phyloP scores from a whole-genome alignment of 495 filamentous ascomycete species.

The Penicillium canariense region DNA sequence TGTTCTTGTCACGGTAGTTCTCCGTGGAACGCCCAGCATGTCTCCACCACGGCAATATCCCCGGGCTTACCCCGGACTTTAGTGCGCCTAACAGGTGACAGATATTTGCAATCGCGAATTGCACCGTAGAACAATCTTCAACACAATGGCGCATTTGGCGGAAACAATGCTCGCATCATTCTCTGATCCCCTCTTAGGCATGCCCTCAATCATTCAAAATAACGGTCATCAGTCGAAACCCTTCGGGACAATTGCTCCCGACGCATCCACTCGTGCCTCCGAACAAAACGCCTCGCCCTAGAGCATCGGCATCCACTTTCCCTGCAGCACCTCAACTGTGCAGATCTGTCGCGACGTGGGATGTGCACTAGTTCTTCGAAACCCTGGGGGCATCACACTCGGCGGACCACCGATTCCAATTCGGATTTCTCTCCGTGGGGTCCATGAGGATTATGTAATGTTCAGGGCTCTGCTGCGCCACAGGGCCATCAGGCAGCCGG shows the following conservation, averaged over 20 bases:
- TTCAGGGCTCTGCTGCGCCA: not conserved
- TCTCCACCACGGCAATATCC: constrained; percentile 25
- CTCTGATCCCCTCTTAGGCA: not conserved
- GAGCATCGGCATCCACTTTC: constrained; percentile 6
- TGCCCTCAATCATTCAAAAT: not conserved
- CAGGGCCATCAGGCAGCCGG: not conserved
- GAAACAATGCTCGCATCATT: not conserved
- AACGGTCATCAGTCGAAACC: not conserved
- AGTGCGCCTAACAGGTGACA: not conserved
- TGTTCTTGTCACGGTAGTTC: constrained; percentile 14
- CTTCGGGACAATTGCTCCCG: not conserved
- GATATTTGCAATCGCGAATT: not conserved
- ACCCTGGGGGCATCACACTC: constrained; percentile 3
- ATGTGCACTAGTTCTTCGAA: not conserved
- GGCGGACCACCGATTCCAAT: constrained; percentile 15
- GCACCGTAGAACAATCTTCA: no score
- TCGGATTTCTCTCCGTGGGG: constrained; percentile 20
- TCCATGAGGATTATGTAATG: not conserved
- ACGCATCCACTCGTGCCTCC: not conserved
- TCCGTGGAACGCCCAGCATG: constrained; percentile 4
- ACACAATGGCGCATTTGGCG: not conserved
- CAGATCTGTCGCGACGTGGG: not conserved
- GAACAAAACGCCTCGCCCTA: not conserved
- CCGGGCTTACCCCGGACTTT: constrained; percentile 26
- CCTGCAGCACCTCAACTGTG: not conserved